Conservation (phyloP, 305 asterid species). For the Solanum aculeatissimum region DNA sequence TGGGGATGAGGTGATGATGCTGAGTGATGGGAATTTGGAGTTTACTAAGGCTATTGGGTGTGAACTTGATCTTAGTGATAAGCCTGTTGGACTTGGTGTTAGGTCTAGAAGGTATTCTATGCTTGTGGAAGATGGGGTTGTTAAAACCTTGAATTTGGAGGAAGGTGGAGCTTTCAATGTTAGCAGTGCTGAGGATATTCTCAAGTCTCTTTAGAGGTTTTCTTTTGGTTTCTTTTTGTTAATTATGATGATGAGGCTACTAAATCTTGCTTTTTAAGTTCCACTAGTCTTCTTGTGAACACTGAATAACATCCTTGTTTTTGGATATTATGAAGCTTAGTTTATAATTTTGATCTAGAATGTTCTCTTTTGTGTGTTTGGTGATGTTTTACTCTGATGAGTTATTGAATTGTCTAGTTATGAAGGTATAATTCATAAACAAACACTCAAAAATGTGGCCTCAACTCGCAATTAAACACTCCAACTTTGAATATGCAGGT, state of each 20-base stretch:
- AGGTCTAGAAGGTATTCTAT: constrained; percentile 87
- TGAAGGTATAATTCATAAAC: too few species aligned
- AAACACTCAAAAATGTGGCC: too few species aligned
- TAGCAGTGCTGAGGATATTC: neutral
- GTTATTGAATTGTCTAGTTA: too few species aligned
- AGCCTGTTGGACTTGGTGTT: constrained; percentile 81
- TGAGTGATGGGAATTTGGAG: constrained; percentile 80
- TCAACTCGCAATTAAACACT: too few species aligned
- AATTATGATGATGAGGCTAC: constrained; percentile 61
- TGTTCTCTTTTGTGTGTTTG: too few species aligned
- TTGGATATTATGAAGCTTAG: too few species aligned
- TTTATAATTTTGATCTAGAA: too few species aligned
- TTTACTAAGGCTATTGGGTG: constrained; percentile 71
- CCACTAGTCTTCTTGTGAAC: too few species aligned
- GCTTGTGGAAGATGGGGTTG: constrained; percentile 76
- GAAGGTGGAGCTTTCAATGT: neutral
- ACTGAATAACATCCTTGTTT: too few species aligned
- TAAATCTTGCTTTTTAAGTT: neutral
- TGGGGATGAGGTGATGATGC: constrained; percentile 58
- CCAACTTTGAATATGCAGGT: neutral
- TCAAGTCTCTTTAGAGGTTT: neutral
- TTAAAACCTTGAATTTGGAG: constrained; percentile 67
- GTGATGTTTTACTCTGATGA: too few species aligned
- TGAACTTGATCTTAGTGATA: constrained; percentile 84
- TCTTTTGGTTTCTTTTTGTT: neutral